Conservation (phyloP, 441 rosid genomes). For the Corymbia citriodora region DNA sequence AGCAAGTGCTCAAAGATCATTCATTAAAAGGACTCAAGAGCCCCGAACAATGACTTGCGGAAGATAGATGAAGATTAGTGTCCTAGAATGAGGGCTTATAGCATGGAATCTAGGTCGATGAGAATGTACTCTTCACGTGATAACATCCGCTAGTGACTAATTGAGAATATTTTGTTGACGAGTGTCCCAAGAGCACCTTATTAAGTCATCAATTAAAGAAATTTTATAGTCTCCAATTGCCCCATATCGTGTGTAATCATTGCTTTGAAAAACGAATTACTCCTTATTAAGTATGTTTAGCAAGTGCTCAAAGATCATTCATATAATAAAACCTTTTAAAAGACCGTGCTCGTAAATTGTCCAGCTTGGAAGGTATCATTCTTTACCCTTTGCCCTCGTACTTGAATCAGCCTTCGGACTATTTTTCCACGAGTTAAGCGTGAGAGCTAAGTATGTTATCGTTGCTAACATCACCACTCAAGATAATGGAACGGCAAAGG, state of each 20-base stretch:
- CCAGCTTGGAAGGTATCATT: background rate
- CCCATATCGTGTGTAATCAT: background rate
- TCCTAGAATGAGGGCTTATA: background rate
- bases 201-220: background rate
- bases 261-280: no score
- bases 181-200: background rate
- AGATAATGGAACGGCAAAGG: background rate
- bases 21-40: no score
- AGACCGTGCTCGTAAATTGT: background rate
- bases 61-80: background rate
- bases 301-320: background rate
- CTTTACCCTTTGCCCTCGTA: background rate
- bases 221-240: rapidly evolving
- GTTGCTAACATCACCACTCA: background rate
- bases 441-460: no score
- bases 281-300: background rate
- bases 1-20: background rate
- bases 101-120: background rate
- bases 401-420: no score
- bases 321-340: no score
- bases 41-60: background rate
- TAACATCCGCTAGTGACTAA: background rate
- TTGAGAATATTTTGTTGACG: rapidly evolving
- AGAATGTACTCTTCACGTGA: background rate
- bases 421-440: no score